phyloP scores from a whole-genome alignment of 441 rosid genomes.

The Hura crepitans region DNA sequence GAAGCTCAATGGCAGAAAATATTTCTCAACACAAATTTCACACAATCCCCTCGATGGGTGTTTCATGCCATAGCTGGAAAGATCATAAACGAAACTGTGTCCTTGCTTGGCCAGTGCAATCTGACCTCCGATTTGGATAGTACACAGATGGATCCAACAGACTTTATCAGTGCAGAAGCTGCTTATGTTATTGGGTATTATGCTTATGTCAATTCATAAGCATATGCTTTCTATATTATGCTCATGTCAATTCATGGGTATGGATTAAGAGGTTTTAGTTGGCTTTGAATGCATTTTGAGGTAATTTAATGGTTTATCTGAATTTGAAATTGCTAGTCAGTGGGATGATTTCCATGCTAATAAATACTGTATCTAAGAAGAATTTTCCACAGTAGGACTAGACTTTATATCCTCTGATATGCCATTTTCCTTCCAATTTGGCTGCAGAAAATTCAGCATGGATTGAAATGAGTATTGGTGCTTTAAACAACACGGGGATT shows the following conservation, averaged over 20 bases:
- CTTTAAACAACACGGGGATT: background rate
- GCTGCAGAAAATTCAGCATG: background rate
- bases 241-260: constrained; percentile 6
- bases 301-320: constrained; percentile 30
- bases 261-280: background rate
- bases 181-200: constrained; percentile 51
- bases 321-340: background rate
- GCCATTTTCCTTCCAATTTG: background rate
- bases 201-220: constrained; percentile 68
- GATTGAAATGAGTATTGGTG: background rate
- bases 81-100: constrained; percentile 60
- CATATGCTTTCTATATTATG: constrained; percentile 30
- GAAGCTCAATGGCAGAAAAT: constrained; percentile 50
- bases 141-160: constrained; percentile 20
- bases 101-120: constrained; percentile 49
- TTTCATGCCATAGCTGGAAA: constrained; percentile 53
- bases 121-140: constrained; percentile 41
- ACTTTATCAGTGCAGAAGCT: constrained; percentile 41
- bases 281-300: constrained; percentile 29
- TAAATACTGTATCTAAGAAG: background rate
- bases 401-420: background rate
- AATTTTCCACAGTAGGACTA: background rate
- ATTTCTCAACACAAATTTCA: constrained; percentile 59
- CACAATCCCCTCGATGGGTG: constrained; percentile 67
- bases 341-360: background rate